A percentile compares a stretch with the other conserved stretches of the same genome.
Conservation (phyloP, 192 early-diverging fungal genomes). For the Entomortierella lignicola region DNA sequence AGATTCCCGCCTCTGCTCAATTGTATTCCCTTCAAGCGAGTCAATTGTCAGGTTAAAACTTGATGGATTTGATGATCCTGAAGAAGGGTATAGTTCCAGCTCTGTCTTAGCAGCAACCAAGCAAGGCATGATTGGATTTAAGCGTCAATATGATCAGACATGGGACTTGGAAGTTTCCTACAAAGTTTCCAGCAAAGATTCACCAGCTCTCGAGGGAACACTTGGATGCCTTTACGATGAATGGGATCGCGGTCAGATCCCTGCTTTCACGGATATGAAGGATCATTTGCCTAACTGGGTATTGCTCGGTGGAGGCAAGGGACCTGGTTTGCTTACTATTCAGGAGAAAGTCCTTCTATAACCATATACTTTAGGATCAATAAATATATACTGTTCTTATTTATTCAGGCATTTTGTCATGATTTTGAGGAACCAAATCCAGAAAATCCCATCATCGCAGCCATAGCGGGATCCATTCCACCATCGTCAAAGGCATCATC, state of each 20-base stretch:
- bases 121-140: conserved; percentile 19
- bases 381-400: no score
- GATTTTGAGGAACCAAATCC: conserved; percentile 69
- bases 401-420: background rate
- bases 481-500: conserved; percentile 28
- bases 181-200: conserved; percentile 25
- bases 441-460: conserved; percentile 80
- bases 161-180: conserved; percentile 31
- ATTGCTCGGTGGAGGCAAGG: conserved; percentile 53
- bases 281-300: conserved; percentile 46
- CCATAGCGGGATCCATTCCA: conserved; percentile 72
- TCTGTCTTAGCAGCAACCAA: conserved; percentile 5
- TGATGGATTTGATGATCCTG: conserved; percentile 34
- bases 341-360: conserved; percentile 31
- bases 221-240: conserved; percentile 64
- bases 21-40: conserved; percentile 16
- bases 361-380: background rate
- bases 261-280: conserved; percentile 56
- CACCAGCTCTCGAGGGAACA: conserved; percentile 27
- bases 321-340: conserved; percentile 41
- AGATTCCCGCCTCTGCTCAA: conserved; percentile 51
- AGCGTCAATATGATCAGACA: conserved; percentile 26
- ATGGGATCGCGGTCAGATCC: conserved; percentile 60
- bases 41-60: conserved; percentile 28
- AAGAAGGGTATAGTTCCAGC: conserved; percentile 10